Evolutionary conservation across 2,329 filamentous ascomycete genomes (phyloP).

Genomic region (Ceratocystis colombiana): DNA sequence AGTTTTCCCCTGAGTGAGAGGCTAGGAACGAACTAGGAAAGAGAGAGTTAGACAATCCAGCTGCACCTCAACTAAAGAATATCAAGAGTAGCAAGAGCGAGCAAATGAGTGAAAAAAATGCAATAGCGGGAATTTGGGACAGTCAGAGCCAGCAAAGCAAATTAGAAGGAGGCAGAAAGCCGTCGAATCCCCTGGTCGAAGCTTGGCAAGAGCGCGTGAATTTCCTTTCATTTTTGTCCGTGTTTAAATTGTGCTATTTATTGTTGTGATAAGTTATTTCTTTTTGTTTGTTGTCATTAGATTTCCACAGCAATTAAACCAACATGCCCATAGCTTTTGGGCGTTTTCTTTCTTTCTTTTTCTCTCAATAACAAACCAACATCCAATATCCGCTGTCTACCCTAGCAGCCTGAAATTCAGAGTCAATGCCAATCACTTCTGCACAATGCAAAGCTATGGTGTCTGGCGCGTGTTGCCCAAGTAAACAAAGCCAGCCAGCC

Average conservation of each 20-base stretch:
- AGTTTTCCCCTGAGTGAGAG: not conserved
- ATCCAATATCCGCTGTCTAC: not conserved
- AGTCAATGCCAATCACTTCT: constrained; percentile 14
- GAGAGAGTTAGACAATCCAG: not conserved
- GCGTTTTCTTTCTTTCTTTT: not conserved
- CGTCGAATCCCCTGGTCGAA: not conserved
- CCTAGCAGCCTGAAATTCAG: not conserved
- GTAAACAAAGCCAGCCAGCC: not conserved
- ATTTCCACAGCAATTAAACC: not conserved
- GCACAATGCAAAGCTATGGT: not conserved
- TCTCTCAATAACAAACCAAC: not conserved
- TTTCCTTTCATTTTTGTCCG: not conserved
- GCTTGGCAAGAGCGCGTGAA: constrained; percentile 8
- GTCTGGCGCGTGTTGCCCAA: not conserved
- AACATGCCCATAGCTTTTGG: constrained; percentile 3
- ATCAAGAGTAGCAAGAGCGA: not conserved
- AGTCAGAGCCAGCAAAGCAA: constrained; percentile 1
- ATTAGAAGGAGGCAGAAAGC: constrained; percentile 13
- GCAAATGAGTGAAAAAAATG: not conserved
- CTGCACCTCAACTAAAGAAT: not conserved
- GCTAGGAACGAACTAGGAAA: not conserved
- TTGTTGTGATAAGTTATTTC: not conserved
- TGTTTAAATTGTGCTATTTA: not conserved
- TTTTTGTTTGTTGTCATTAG: not conserved
- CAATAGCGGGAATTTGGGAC: not conserved